Evolutionary conservation across 148 eudicot species (phyloP).

Genomic region (Salicornia ramosissima): DNA sequence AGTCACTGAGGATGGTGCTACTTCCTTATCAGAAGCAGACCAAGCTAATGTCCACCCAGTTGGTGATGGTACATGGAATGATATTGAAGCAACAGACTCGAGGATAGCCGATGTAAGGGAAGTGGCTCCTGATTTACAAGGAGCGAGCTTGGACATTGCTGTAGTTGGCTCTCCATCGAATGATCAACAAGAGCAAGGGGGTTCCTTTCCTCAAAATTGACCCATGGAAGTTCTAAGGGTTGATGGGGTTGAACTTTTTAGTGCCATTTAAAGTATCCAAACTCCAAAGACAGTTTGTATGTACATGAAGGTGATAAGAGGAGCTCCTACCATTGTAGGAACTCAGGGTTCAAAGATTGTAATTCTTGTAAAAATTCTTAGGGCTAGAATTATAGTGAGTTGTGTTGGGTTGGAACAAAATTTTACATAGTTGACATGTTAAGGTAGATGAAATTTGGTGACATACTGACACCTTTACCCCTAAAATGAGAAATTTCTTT

Average conservation of each 20-base stretch:
- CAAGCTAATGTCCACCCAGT: slow-evolving; percentile 42
- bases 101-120: slow-evolving; percentile 88
- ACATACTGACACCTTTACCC: background rate
- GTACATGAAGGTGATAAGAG: slow-evolving; percentile 8
- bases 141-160: slow-evolving; percentile 68
- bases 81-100: slow-evolving; percentile 82
- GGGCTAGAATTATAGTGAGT: background rate
- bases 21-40: slow-evolving; percentile 38
- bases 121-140: slow-evolving; percentile 47
- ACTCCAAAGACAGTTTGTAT: background rate
- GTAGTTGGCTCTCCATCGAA: slow-evolving; percentile 50
- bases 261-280: background rate
- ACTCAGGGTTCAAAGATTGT: background rate
- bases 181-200: slow-evolving; percentile 42
- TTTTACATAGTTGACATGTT: background rate
- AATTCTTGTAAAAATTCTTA: slow-evolving; percentile 2
- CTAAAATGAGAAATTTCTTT: background rate
- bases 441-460: background rate
- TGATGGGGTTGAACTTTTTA: background rate
- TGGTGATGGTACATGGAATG: slow-evolving; percentile 79
- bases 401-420: background rate
- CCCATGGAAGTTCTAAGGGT: background rate
- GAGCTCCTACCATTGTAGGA: slow-evolving; percentile 10
- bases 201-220: slow-evolving; percentile 12
- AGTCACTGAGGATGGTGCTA: slow-evolving; percentile 45